Evolutionary conservation across 2,329 filamentous ascomycete species (phyloP), one percentile per base, ranked within the genome.

Genomic region (Fonsecaea pugnacius): DNA sequence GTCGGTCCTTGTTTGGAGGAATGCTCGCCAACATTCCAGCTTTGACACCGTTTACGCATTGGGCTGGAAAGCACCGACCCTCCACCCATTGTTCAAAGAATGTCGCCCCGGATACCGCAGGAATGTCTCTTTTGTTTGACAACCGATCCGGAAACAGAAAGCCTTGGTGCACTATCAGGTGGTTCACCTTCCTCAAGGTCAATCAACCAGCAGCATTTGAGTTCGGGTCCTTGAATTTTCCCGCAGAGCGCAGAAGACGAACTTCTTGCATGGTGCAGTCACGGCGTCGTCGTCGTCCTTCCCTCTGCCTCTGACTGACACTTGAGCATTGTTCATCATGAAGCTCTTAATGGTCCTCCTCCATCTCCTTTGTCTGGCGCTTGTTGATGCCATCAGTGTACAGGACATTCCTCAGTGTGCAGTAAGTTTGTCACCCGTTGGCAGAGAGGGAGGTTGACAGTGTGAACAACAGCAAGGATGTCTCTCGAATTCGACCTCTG

Each of bases 401-500:
- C 55, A 62, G 12, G 63, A 70, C 36, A 58, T 71, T 14, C 70
- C 70, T 36, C 21, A 27, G 18, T 71, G 70, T 38, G 70, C 70
- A 27, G 70, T 71, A 65, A 60, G 69, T 60, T 35, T 9, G 4
- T 6, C 35, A 6, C 3, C 27, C n/a, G n/a, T 33, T 61, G 10
- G 18, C 35, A 35, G 32, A 27, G 16, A 27, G 33, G 7, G 27
- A 16, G 35, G 56, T 64, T 67, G 62, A 68, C 52, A 30, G 27
- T 5, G 27, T 18, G 27, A 16, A 36, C 4, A 36, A 48, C 40
- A 72, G 71, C 66, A 70, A 70, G 40, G 60, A 38, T 72, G 71
- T 57, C 64, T 71, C 18, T 67, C 65, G 18, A 70, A 70, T 62
- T 70, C 69, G 18, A 70, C 71, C 12, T 51, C 60, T 9, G 61